Percentiles rank a stretch among this genome's conserved stretches.
These are phyloP conservation scores for Nannochloropsis oceanica DNA, from an alignment of 108 stramenopile species.

Conservation along the genomic window DNA sequence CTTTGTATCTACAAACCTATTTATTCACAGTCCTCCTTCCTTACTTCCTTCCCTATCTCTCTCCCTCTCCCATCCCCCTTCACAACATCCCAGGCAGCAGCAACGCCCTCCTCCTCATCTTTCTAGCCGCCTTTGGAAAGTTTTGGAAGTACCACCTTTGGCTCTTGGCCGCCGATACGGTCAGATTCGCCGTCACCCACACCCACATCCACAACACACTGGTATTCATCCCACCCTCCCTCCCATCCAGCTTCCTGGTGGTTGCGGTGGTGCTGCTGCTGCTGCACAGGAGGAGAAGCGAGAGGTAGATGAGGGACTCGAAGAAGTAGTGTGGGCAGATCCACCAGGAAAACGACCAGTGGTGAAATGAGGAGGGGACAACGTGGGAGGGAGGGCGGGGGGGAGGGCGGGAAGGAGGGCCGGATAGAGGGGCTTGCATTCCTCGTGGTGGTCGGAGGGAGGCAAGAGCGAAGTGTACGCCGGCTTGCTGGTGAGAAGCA, in stretches of 20 bases:
- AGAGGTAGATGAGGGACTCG: neutral
- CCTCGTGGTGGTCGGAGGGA: neutral
- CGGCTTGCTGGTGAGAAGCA: neutral
- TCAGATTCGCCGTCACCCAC: neutral
- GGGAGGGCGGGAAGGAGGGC: neutral
- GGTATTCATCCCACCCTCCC: neutral
- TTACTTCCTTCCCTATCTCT: neutral
- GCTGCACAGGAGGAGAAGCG: neutral
- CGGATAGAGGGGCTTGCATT: too few species aligned
- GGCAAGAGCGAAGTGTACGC: neutral
- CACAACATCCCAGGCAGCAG: neutral
- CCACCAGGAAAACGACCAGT: neutral
- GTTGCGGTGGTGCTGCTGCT: neutral
- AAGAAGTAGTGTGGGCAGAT: neutral
- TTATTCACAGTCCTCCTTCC: too few species aligned
- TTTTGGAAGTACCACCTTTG: neutral
- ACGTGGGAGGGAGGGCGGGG: neutral
- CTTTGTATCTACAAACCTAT: too few species aligned
- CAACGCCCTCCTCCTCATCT: neutral
- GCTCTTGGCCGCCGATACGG: neutral
- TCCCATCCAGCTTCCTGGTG: neutral
- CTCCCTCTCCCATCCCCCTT: neutral
- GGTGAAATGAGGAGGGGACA: neutral
- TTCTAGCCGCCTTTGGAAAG: neutral
- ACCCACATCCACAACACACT: neutral